Percentiles rank a stretch among this genome's conserved stretches.
phyloP scores from a whole-genome alignment of 2,329 filamentous ascomycete species.

The Aspergillus latus region DNA sequence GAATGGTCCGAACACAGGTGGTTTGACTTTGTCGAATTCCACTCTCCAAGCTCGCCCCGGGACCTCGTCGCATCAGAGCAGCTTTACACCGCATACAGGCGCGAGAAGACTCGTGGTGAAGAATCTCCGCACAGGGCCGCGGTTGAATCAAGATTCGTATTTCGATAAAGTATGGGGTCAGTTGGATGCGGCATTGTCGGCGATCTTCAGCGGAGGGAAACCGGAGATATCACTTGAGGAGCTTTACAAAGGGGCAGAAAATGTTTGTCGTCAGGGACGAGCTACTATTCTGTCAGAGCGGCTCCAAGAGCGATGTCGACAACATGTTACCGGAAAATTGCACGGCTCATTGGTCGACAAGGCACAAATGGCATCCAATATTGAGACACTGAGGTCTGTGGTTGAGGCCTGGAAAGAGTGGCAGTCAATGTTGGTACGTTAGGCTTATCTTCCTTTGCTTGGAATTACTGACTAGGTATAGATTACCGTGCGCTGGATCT shows the following conservation, averaged over 20 bases:
- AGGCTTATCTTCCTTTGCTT: neutral
- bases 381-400: conserved; percentile 63
- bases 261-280: conserved; percentile 77
- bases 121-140: conserved; percentile 71
- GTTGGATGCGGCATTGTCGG: conserved; percentile 68
- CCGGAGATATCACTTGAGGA: conserved; percentile 78
- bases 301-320: conserved; percentile 65
- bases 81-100: conserved; percentile 72
- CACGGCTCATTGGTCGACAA: conserved; percentile 59
- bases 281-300: conserved; percentile 66
- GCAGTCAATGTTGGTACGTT: conserved; percentile 71
- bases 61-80: conserved; percentile 38
- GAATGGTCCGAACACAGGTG: conserved; percentile 47
- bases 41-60: conserved; percentile 26
- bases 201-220: conserved; percentile 67
- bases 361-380: conserved; percentile 55
- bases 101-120: conserved; percentile 90
- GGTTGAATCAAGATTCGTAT: conserved; percentile 70
- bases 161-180: conserved; percentile 73
- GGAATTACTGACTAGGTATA: conserved; percentile 33
- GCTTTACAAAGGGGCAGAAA: conserved; percentile 87
- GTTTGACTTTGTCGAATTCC: conserved; percentile 30
- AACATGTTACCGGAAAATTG: conserved; percentile 60
- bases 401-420: conserved; percentile 71
- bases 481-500: conserved; percentile 79